Evolutionary conservation across 805 yeast species (phyloP), one percentile per base, ranked within the genome.

Genomic region (Candida caryicola): DNA sequence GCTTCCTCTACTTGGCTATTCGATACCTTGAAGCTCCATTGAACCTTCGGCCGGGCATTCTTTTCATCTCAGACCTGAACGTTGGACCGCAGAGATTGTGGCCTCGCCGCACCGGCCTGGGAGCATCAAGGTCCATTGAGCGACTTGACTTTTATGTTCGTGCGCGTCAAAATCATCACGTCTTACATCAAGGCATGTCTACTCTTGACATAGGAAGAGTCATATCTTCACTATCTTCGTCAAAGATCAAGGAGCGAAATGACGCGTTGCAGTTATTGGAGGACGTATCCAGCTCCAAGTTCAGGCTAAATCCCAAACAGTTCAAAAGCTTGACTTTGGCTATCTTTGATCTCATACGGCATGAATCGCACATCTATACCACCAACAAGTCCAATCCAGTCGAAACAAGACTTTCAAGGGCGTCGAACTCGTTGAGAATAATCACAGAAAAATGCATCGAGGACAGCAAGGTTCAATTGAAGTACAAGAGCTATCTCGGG

Each of bases 191-290:
- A n/a, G 23, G 10, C 17, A 39, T 39, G 42, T 33, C 34, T 18
- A 35, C 50, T 5, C 36, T 50, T 43, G 58, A 56, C 41, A 44
- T 54, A 36, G 41, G 43, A 29, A 45, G 46, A 34, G 34, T 47
- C 18, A 29, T 34, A 49, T 60, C 31, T 5, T 47, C 51, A 9
- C 59, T 81, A 8, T 27, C 60, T 17, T 81, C 86, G 1, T 43
- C 69, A 2, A 80, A 74, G 49, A 60, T 77, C 23, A 73, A 71
- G 44, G 85, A 79, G 10, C 60, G 86, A 27, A 76, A 64, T 44
- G 77, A 73, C 33, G 83, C 76, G 0, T 49, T 81, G 6, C 41
- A 57, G 19, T 16, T 34, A 2, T 43, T 60, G 12, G 63, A 60
- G 29, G 18, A 25, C 2, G 31, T 52, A 26, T 15, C 57, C 55